phyloP scores from a whole-genome alignment of 164 flowering plant species.

The Annona squamosa region DNA sequence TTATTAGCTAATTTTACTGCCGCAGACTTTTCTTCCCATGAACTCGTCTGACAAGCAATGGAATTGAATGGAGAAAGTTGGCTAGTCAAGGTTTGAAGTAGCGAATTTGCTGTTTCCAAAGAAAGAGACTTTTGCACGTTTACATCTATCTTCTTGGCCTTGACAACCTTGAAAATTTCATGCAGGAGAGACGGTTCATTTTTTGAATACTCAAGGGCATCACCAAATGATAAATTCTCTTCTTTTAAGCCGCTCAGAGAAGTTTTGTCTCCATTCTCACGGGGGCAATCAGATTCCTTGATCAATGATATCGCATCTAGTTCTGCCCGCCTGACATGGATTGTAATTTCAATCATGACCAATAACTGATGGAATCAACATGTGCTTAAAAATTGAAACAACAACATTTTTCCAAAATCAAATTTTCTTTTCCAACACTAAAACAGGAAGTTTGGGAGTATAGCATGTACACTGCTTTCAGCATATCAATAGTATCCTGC shows the following conservation, averaged over 20 bases:
- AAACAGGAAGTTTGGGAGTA: background rate
- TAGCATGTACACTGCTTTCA: constrained; percentile 51
- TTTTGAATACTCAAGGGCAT: background rate
- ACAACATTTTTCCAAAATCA: background rate
- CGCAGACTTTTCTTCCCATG: constrained; percentile 89
- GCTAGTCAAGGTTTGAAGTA: constrained; percentile 44
- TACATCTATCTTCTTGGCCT: constrained; percentile 33
- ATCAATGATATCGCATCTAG: constrained; percentile 38
- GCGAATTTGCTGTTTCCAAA: constrained; percentile 52
- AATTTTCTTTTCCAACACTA: background rate
- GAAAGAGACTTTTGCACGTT: constrained; percentile 43
- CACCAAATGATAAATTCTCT: background rate
- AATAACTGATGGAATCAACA: background rate
- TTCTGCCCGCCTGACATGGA: constrained; percentile 53
- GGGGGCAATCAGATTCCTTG: constrained; percentile 25
- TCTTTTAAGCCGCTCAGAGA: background rate
- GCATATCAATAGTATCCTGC: constrained; percentile 42
- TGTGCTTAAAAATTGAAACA: background rate
- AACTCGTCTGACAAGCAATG: constrained; percentile 38
- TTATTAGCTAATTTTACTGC: constrained; percentile 48
- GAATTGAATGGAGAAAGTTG: constrained; percentile 70
- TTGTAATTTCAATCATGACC: background rate
- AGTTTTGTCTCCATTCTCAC: constrained; percentile 14
- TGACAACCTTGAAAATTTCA: constrained; percentile 32
- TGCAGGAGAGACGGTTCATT: constrained; percentile 8